phyloP scores from a whole-genome alignment of 495 filamentous ascomycete species.

The Extremus antarcticus region DNA sequence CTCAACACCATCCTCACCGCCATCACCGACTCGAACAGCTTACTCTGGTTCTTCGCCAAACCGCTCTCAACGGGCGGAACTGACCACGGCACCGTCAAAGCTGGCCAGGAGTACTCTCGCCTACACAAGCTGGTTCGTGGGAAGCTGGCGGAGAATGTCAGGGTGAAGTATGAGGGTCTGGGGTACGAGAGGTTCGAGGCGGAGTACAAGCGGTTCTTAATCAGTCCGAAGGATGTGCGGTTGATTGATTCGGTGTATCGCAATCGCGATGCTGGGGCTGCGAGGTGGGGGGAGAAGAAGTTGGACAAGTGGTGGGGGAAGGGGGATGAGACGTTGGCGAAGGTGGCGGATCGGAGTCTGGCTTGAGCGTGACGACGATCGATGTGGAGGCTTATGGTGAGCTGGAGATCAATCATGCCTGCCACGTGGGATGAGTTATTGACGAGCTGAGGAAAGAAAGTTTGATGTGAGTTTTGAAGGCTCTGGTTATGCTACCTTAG shows the following conservation, averaged over 20 bases:
- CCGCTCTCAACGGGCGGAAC: conserved; percentile 1
- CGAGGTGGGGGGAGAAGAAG: conserved; percentile 24
- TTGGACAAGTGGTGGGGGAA: conserved; percentile 27
- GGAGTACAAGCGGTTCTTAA: conserved; percentile 28
- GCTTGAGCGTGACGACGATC: not conserved
- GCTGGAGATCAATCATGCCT: no score
- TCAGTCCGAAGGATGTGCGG: conserved; percentile 30
- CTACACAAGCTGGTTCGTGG: conserved; percentile 7
- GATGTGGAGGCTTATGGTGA: no score
- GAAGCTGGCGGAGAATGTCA: conserved; percentile 21
- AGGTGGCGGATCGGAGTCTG: not conserved
- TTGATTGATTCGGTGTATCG: conserved; percentile 35
- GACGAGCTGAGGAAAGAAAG: no score
- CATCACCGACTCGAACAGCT: conserved; percentile 8
- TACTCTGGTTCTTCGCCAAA: conserved; percentile 16
- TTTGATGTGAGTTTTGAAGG: no score
- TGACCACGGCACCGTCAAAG: conserved; percentile 2
- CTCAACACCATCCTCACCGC: not conserved
- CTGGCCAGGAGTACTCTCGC: conserved; percentile 9
- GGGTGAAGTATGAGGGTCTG: conserved; percentile 12
- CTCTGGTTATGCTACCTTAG: no score
- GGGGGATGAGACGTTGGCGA: conserved; percentile 16
- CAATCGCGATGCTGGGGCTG: conserved; percentile 31
- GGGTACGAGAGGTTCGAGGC: conserved; percentile 22
- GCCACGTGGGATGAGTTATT: no score